Evolutionary conservation across 2,329 filamentous ascomycete species (phyloP), one percentile per base, ranked within the genome.

Genomic region (Ascochyta lentis): DNA sequence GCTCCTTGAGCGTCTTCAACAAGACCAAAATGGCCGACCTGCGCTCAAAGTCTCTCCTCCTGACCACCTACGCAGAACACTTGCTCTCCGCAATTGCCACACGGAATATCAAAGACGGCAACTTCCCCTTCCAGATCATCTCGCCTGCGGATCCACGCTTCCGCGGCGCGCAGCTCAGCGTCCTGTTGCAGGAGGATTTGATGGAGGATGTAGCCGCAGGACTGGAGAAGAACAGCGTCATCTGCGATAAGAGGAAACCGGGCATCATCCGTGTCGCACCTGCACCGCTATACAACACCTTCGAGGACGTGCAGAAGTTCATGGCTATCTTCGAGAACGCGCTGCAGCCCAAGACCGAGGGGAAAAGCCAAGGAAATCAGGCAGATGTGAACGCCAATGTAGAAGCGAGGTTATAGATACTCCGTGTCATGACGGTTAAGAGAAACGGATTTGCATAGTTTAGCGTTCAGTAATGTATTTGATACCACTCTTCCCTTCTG

Each of bases 251-350:
- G 81, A 81, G 92, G 61, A 90, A 90, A 73, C 92, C 92, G 0
- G 88, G 92, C 67, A 92, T 96, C 22, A 89, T 96, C 49, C 82
- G 92, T 1, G 88, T 96, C 1, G 91, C 92, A 4, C 92, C 92
- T 1, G 89, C 89, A 38, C 91, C 92, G 7, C 74, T 96, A 64
- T 96, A 96, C 76, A 93, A 93, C 68, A 86, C 85, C 0, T 96
- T 91, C 71, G 80, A 82, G 47, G 92, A 96, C 67, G 88, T 92
- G 12, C 69, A 66, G 50, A 62, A 63, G 37, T 74, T 74, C 53
- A 68, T 73, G 64, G 49, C 77, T 42, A 78, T 84, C 6, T 86
- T 87, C 58, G 67, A 77, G 27, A 60, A 71, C 27, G 84, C 82
- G 44, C 47, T 70, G 45, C 40, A 54, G 26, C 50, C 55, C 6